Percentiles rank a stretch among this genome's conserved stretches.
Conservation (phyloP, 129 eudicot genomes). For the Glebionis coronaria region DNA sequence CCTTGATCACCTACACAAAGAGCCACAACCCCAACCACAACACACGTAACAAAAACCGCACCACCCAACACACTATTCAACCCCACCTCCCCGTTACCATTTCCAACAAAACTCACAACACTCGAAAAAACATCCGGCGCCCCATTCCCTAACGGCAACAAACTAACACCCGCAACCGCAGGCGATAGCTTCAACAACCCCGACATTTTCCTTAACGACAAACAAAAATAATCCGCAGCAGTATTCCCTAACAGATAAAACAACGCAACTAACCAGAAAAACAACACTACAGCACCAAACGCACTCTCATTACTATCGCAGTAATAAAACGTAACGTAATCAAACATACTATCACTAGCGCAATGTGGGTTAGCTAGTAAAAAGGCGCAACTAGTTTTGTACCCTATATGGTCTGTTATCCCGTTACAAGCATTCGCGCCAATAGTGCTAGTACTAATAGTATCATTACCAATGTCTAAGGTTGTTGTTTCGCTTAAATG, state of each 20-base stretch:
- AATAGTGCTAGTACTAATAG: too few species aligned
- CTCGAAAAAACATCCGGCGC: slow-evolving; percentile 99
- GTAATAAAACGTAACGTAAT: slow-evolving; percentile 73
- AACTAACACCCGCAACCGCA: slow-evolving; percentile 87
- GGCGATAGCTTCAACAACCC: slow-evolving; percentile 71
- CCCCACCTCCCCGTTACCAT: slow-evolving; percentile 80
- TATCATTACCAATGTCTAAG: too few species aligned
- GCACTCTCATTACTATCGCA: slow-evolving; percentile 65
- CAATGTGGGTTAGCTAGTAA: slow-evolving; percentile 68
- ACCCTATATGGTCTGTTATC: slow-evolving; percentile 57
- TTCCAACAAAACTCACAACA: slow-evolving; percentile 84
- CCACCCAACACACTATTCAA: slow-evolving; percentile 92
- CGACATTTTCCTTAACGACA: slow-evolving; percentile 85
- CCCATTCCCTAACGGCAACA: slow-evolving; percentile 93
- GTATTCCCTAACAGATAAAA: slow-evolving; percentile 92
- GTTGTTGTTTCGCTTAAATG: too few species aligned
- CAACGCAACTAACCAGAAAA: slow-evolving; percentile 75
- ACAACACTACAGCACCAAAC: slow-evolving; percentile 58
- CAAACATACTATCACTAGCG: slow-evolving; percentile 63
- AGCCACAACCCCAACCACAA: slow-evolving; percentile 86
- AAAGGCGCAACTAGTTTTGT: slow-evolving; percentile 55
- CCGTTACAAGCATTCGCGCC: too few species aligned
- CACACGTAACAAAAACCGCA: slow-evolving; percentile 85
- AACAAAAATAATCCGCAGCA: slow-evolving; percentile 97
- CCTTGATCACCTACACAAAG: slow-evolving; percentile 60